These are phyloP conservation scores for Globisporangium echinulatum DNA, from an alignment of 352 stramenopile genomes.

Conservation along the genomic window DNA sequence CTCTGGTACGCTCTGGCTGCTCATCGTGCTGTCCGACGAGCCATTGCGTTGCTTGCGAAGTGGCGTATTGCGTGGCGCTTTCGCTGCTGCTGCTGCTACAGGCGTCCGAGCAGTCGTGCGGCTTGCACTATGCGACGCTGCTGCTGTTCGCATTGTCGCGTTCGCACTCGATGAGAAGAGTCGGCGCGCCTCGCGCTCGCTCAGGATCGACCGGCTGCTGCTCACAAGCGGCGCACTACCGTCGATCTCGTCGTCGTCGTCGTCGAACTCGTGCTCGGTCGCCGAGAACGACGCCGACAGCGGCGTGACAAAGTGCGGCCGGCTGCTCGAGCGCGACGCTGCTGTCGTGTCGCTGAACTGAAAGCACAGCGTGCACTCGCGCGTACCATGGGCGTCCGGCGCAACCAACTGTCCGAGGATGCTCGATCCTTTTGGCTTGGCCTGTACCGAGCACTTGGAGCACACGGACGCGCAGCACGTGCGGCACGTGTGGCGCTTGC, in stretches of 20 bases:
- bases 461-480: slow-evolving; percentile 49
- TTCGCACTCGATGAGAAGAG: background rate
- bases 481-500: slow-evolving; percentile 50
- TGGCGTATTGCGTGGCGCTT: background rate
- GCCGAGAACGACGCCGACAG: slow-evolving; percentile 19
- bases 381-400: background rate
- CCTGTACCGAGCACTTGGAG: slow-evolving; percentile 40
- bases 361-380: slow-evolving; percentile 55
- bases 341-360: slow-evolving; percentile 39
- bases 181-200: background rate
- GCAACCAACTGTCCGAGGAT: slow-evolving; percentile 1
- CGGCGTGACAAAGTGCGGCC: slow-evolving; percentile 22
- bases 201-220: slow-evolving; percentile 24
- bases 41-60: slow-evolving; percentile 31
- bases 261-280: slow-evolving; percentile 12
- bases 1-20: slow-evolving; percentile 23
- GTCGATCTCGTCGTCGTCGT: slow-evolving; percentile 11
- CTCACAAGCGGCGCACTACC: slow-evolving; percentile 5
- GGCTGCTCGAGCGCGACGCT: slow-evolving; percentile 20
- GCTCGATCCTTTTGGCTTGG: slow-evolving; percentile 1
- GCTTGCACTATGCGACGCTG: too few species aligned
- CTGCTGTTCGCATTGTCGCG: slow-evolving; percentile 5
- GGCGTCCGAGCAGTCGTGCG: background rate
- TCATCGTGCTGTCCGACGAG: slow-evolving; percentile 33
- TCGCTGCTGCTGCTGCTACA: background rate